phyloP scores from a whole-genome alignment of 495 filamentous ascomycete genomes.

The Saxophila tyrrhenica region DNA sequence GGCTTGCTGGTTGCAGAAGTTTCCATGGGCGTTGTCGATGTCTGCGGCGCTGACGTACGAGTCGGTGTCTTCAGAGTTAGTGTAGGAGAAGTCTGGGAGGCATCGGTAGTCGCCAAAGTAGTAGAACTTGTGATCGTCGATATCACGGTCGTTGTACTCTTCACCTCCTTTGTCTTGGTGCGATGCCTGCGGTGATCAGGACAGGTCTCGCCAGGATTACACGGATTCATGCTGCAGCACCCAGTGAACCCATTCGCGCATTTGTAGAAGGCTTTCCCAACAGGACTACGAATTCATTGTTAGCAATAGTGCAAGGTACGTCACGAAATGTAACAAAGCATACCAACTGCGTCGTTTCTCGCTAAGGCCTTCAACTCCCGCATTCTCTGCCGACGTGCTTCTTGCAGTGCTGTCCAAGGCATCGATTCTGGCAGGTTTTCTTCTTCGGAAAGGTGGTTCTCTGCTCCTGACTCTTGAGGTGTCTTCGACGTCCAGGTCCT shows the following conservation, averaged over 20 bases:
- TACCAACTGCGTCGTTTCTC: neutral
- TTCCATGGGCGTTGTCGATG: neutral
- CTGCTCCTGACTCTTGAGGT: too few relatives aligned
- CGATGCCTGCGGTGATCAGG: neutral
- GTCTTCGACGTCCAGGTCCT: too few relatives aligned
- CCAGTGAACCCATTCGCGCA: conserved; percentile 13
- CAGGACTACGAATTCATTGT: neutral
- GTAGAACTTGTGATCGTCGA: neutral
- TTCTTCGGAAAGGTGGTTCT: too few relatives aligned
- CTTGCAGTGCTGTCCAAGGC: neutral
- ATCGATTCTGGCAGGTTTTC: neutral
- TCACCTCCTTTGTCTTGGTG: neutral
- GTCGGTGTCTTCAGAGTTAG: neutral
- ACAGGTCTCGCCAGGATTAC: conserved; percentile 5
- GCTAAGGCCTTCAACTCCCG: neutral
- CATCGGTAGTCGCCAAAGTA: neutral
- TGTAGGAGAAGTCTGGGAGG: neutral
- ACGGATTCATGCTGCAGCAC: conserved; percentile 14
- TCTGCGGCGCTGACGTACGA: neutral
- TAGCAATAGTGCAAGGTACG: neutral
- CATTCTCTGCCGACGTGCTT: neutral
- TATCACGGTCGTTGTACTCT: neutral
- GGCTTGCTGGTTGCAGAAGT: neutral
- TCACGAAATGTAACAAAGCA: neutral
- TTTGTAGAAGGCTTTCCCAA: conserved; percentile 6